Percentiles rank a stretch among this genome's conserved stretches.
phyloP scores from a whole-genome alignment of 1,284 basidiomycete species.

The Cryptococcus maquisensis region DNA sequence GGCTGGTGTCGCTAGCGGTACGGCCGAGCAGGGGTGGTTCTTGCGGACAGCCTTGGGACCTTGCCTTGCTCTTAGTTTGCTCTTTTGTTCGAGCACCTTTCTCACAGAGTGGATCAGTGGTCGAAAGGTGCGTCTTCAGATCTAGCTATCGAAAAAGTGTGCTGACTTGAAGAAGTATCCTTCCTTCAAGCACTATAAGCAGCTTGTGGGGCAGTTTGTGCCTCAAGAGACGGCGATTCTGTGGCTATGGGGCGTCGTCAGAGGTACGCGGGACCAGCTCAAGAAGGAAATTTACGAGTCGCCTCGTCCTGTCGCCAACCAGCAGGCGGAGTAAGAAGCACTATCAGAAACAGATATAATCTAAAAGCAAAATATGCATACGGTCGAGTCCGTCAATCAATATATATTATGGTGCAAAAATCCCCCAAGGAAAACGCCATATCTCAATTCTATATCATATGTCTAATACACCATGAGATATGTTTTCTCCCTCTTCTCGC shows the following conservation, averaged over 20 bases:
- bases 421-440: neutral
- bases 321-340: no score
- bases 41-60: slow-evolving; percentile 30
- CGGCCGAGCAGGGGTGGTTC: slow-evolving; percentile 24
- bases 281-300: slow-evolving; percentile 9
- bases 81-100: slow-evolving; percentile 69
- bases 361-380: neutral
- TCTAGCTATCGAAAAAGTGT: no score
- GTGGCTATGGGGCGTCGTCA: slow-evolving; percentile 35
- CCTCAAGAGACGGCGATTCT: slow-evolving; percentile 55
- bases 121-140: slow-evolving; percentile 54
- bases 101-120: slow-evolving; percentile 76
- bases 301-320: neutral
- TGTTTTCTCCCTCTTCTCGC: neutral
- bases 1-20: slow-evolving; percentile 22
- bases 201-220: slow-evolving; percentile 76
- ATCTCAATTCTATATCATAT: neutral
- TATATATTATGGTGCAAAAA: no score
- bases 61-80: slow-evolving; percentile 28
- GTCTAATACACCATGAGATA: neutral
- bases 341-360: neutral
- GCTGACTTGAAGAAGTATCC: slow-evolving; percentile 55
- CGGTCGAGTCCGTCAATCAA: neutral
- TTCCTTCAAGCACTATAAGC: slow-evolving; percentile 67
- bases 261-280: slow-evolving; percentile 7